Evolutionary conservation across 2,329 filamentous ascomycete species (phyloP), one percentile per base, ranked within the genome.

Genomic region (Ilyonectria sp.): DNA sequence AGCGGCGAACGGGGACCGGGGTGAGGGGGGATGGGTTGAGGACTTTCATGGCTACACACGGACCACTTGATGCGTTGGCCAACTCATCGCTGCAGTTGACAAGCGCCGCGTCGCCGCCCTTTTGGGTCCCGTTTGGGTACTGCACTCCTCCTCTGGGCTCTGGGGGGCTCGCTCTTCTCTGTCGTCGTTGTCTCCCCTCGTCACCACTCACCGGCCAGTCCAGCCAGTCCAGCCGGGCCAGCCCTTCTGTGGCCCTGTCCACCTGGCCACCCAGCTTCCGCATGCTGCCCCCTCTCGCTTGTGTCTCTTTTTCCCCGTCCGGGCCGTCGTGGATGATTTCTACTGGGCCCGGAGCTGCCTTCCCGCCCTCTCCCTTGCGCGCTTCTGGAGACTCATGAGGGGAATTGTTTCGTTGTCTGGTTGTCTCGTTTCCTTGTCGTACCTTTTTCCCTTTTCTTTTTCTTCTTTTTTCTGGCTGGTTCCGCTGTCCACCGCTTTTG

Each of bases 31-130:
- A 71, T 73, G 73, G 73, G 74, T 74, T 75, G 72, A 76, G 72
- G 68, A 71, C 70, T 69, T 73, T 66, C 69, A 74, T 73, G 75
- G 79, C 79, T 80, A 79, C 78, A 80, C 79, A 81, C 78, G 80
- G 79, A 78, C 79, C 80, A 81, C 79, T 79, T 80, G 79, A 79
- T 81, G 79, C 78, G 79, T 81, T 81, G 79, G 79, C 79, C 79
- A 82, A 78, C 80, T 80, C 80, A 82, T 80, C 78, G 78, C 71
- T 81, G 80, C 80, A 91, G 78, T 76, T 76, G 75, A 74, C 77
- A 78, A 76, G 76, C 74, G 75, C 75, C 74, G 74, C 71, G 69
- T 71, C 69, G 64, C 70, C 70, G 65, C 65, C 64, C 57, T 67
- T 66, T 61, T 55, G 33, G 65, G 62, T 50, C 60, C 62, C 61